These are phyloP conservation scores for Candida ovalis DNA, from an alignment of 805 yeast species.

Conservation along the genomic window DNA sequence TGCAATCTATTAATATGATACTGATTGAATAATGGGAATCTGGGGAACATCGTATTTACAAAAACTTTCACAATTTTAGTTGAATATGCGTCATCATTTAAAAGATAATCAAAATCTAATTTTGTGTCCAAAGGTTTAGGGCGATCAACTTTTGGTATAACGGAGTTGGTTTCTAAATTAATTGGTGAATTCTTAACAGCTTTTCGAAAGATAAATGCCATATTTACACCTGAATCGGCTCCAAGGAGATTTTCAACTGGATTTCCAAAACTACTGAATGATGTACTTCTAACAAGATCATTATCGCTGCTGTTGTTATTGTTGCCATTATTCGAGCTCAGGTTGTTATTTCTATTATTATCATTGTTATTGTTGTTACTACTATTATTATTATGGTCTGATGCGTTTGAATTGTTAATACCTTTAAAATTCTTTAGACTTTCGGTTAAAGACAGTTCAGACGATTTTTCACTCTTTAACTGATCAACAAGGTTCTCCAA, in stretches of 20 bases:
- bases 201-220: slow-evolving; percentile 12
- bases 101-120: slow-evolving; percentile 7
- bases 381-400: not conserved
- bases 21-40: slow-evolving; percentile 17
- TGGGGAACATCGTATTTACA: slow-evolving; percentile 11
- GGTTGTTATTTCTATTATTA: not conserved
- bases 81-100: slow-evolving; percentile 12
- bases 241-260: slow-evolving; percentile 1
- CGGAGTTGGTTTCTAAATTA: slow-evolving; percentile 1
- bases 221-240: slow-evolving; percentile 6
- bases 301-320: not conserved
- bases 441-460: not conserved
- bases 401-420: not conserved
- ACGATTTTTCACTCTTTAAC: not conserved
- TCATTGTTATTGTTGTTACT: not conserved
- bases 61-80: slow-evolving; percentile 8
- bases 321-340: not conserved
- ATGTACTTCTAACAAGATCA: not conserved
- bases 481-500: slow-evolving; percentile 9
- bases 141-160: not conserved
- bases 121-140: not conserved
- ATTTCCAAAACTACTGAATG: not conserved
- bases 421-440: not conserved
- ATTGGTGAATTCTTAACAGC: slow-evolving; percentile 12
- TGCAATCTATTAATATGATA: slow-evolving; percentile 9